phyloP scores from a whole-genome alignment of 2,329 filamentous ascomycete species.

The Coniochaeta hoffmannii region DNA sequence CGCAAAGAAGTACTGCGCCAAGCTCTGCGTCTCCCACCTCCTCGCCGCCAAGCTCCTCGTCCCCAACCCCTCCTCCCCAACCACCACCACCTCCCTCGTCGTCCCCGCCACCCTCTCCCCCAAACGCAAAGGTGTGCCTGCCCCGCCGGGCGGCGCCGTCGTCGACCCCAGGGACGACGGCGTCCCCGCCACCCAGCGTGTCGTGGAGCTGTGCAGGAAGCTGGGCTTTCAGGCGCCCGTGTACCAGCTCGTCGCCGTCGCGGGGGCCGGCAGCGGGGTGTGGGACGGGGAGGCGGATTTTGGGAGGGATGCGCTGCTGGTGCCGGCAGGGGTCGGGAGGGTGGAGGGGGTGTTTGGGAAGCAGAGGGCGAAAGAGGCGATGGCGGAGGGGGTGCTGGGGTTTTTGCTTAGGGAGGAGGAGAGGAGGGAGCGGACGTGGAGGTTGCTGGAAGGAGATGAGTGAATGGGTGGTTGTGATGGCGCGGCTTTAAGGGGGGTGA shows the following conservation, averaged over 20 bases:
- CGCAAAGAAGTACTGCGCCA: constrained; percentile 46
- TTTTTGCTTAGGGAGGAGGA: constrained; percentile 22
- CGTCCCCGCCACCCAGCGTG: constrained; percentile 13
- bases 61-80: not conserved
- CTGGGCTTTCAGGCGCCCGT: constrained; percentile 25
- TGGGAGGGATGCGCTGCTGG: constrained; percentile 13
- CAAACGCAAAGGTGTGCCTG: not conserved
- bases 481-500: too few species aligned
- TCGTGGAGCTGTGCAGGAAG: constrained; percentile 22
- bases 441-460: not conserved
- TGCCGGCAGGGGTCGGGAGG: constrained; percentile 24
- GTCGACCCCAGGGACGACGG: constrained; percentile 6
- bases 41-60: constrained; percentile 20
- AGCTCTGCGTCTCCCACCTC: constrained; percentile 36
- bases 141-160: not conserved
- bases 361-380: constrained; percentile 25
- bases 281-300: constrained; percentile 30
- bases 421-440: constrained; percentile 13
- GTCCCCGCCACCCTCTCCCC: constrained; percentile 2
- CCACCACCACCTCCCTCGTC: not conserved
- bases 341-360: constrained; percentile 26
- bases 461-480: constrained; percentile 6
- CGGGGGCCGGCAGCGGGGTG: constrained; percentile 12
- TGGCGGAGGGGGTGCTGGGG: constrained; percentile 31
- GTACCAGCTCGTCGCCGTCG: constrained; percentile 23